Conservation (phyloP, 306 rosid genomes). For the Calophaca sinica region DNA sequence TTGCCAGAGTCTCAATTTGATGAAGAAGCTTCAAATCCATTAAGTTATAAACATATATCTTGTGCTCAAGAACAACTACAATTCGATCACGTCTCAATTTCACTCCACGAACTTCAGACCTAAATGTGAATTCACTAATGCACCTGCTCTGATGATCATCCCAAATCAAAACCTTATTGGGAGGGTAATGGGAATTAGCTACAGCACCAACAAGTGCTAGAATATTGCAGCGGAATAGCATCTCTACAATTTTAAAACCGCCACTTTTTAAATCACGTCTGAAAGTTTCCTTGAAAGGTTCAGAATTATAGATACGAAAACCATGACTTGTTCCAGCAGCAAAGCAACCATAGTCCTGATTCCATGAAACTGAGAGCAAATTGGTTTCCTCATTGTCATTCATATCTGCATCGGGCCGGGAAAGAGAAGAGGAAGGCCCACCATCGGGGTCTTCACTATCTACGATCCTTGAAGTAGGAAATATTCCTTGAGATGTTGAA, state of each 20-base stretch:
- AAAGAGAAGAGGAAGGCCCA: slow-evolving; percentile 64
- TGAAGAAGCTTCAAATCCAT: slow-evolving; percentile 88
- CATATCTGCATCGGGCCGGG: slow-evolving; percentile 54
- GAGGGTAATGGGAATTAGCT: slow-evolving; percentile 77
- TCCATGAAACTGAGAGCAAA: slow-evolving; percentile 81
- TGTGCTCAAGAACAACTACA: slow-evolving; percentile 91
- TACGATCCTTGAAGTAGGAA: slow-evolving; percentile 56
- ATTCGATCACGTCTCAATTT: slow-evolving; percentile 84
- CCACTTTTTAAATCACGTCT: slow-evolving; percentile 88
- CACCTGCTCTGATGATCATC: slow-evolving; percentile 90
- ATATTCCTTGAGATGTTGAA: slow-evolving; percentile 63
- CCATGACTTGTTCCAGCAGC: slow-evolving; percentile 93
- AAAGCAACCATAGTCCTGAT: slow-evolving; percentile 87
- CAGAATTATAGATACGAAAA: slow-evolving; percentile 83
- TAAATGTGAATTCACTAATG: slow-evolving; percentile 85
- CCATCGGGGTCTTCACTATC: slow-evolving; percentile 53
- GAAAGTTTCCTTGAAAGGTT: slow-evolving; percentile 88
- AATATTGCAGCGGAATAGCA: slow-evolving; percentile 88
- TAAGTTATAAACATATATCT: slow-evolving; percentile 82
- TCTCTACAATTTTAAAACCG: slow-evolving; percentile 91
- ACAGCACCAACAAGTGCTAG: slow-evolving; percentile 91
- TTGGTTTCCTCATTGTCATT: slow-evolving; percentile 56
- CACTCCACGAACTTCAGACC: slow-evolving; percentile 89
- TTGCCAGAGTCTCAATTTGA: slow-evolving; percentile 85
- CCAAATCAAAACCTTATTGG: slow-evolving; percentile 96